Percentiles rank a stretch among this genome's conserved stretches.
Evolutionary conservation across 106 monocot genomes (phyloP).

Genomic region (Apostasia shenzhenica): DNA sequence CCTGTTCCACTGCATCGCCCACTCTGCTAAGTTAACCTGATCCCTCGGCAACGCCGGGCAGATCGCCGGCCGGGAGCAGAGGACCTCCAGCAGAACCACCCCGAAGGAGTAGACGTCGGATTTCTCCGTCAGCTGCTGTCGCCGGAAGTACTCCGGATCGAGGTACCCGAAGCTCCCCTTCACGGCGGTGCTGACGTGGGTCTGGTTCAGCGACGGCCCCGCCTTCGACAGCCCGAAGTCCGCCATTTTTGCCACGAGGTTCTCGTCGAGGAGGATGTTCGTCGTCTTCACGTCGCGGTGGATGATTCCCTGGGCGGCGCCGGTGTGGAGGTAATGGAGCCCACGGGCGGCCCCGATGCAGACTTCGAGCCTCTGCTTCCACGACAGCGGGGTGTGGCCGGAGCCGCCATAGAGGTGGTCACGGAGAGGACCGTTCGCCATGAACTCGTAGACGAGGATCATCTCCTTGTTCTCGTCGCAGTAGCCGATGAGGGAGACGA

Average conservation of each 20-base stretch:
- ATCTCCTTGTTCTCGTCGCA: conserved; percentile 66
- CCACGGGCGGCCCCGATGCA: conserved; percentile 63
- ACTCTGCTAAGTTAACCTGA: conserved; percentile 60
- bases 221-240: conserved; percentile 45
- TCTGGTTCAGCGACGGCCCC: conserved; percentile 47
- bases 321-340: conserved; percentile 65
- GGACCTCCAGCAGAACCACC: conserved; percentile 61
- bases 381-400: conserved; percentile 19
- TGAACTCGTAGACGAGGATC: conserved; percentile 70
- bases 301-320: conserved; percentile 50
- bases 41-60: conserved; percentile 44
- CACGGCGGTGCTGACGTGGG: conserved; percentile 71
- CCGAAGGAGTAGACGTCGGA: conserved; percentile 73
- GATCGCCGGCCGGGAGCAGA: conserved; percentile 54
- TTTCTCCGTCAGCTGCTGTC: conserved; percentile 62
- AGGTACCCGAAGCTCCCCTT: conserved; percentile 64
- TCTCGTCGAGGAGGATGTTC: conserved; percentile 46
- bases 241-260: conserved; percentile 26
- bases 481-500: conserved; percentile 67
- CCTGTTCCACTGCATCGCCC: conserved; percentile 49
- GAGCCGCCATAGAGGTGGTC: conserved; percentile 41
- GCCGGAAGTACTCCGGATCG: conserved; percentile 59
- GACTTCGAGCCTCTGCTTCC: conserved; percentile 50
- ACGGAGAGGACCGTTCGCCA: conserved; percentile 46
- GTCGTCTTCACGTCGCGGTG: conserved; percentile 66